phyloP scores from a whole-genome alignment of 768 basidiomycete species.

The Exidia glandulosa region DNA sequence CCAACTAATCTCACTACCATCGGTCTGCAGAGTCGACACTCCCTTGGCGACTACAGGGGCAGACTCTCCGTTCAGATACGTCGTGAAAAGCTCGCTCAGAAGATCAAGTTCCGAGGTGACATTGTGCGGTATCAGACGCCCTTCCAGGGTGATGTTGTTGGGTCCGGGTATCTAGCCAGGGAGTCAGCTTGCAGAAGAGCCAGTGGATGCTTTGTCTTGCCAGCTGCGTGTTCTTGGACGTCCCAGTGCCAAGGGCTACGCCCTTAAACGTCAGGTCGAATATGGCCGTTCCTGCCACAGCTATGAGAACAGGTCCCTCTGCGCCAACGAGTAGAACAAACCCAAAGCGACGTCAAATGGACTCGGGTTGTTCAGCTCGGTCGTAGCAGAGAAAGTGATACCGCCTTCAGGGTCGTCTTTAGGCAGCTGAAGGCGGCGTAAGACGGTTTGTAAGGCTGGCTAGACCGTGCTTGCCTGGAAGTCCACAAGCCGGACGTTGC shows the following conservation, averaged over 20 bases:
- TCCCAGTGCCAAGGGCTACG: constrained; percentile 46
- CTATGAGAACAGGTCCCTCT: too few relatives aligned
- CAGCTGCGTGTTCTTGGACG: constrained; percentile 38
- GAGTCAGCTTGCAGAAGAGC: background rate
- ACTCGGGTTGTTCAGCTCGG: constrained; percentile 29
- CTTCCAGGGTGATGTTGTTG: constrained; percentile 49
- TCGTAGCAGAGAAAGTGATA: constrained; percentile 52
- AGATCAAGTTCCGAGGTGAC: constrained; percentile 30
- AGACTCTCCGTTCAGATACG: constrained; percentile 53
- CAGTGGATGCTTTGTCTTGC: constrained; percentile 24
- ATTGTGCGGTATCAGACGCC: constrained; percentile 44
- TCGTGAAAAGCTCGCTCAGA: constrained; percentile 57
- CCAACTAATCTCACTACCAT: constrained; percentile 53
- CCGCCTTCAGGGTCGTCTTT: constrained; percentile 57
- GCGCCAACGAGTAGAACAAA: too few relatives aligned
- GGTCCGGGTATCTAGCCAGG: constrained; percentile 33
- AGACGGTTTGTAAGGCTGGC: background rate
- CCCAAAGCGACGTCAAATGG: constrained; percentile 63
- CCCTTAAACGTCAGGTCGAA: constrained; percentile 51
- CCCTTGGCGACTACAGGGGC: constrained; percentile 53
- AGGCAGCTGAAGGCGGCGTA: constrained; percentile 28
- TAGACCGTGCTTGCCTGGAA: constrained; percentile 24
- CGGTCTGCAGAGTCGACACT: constrained; percentile 42
- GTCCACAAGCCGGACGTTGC: constrained; percentile 42
- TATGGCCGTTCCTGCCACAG: too few relatives aligned